These are phyloP conservation scores for Spergularia bocconei DNA, from an alignment of 148 eudicot species.

Conservation along the genomic window DNA sequence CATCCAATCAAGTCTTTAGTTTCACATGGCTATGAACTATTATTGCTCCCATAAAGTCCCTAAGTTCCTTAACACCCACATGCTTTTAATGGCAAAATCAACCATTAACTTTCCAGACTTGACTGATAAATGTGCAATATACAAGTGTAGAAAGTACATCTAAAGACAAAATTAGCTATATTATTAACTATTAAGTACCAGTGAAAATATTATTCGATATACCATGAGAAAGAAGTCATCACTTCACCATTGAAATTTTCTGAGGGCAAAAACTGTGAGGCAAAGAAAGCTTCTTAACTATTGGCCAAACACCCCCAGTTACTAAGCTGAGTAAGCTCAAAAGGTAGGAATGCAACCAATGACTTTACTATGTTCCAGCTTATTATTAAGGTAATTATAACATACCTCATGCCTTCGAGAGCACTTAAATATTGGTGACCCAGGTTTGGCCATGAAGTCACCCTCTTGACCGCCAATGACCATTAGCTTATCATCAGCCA, in stretches of 20 bases:
- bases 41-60: not conserved
- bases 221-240: not conserved
- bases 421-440: slow-evolving; percentile 97
- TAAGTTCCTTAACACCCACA: not conserved
- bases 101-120: not conserved
- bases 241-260: no score
- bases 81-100: not conserved
- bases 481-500: slow-evolving; percentile 66
- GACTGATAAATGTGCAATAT: not conserved
- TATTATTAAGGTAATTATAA: not conserved
- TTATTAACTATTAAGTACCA: not conserved
- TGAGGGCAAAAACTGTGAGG: not conserved
- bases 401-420: slow-evolving; percentile 91
- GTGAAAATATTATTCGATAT: not conserved
- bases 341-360: not conserved
- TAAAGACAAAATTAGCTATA: not conserved
- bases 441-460: slow-evolving; percentile 99
- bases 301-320: not conserved
- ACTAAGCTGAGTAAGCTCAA: not conserved
- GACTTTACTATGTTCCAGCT: not conserved
- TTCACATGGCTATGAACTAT: not conserved
- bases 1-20: not conserved
- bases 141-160: not conserved
- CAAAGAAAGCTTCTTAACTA: not conserved
- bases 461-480: slow-evolving; percentile 99